Evolutionary conservation across 805 yeast genomes (phyloP).

Genomic region (Candida cerambycidarum): DNA sequence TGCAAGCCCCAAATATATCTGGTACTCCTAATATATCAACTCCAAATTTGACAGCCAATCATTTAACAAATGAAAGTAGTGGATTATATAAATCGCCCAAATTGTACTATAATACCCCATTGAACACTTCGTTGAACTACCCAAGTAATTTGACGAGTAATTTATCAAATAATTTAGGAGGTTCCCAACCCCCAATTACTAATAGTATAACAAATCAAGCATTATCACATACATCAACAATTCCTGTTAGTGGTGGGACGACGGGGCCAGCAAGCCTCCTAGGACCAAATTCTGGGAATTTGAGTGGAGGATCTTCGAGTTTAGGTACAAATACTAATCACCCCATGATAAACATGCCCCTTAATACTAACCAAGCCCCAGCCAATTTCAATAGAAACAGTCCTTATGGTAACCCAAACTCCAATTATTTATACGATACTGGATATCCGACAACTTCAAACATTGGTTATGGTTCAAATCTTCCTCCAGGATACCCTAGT

Average conservation of each 20-base stretch:
- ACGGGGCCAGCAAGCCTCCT: too few relatives aligned
- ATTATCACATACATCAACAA: neutral
- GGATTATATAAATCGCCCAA: conserved; percentile 3
- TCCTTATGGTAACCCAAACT: neutral
- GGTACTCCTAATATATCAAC: neutral
- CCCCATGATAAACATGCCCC: neutral
- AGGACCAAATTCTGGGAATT: neutral
- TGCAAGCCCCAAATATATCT: too few relatives aligned
- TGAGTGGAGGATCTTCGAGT: neutral
- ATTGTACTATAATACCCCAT: neutral
- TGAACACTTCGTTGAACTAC: neutral
- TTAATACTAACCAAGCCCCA: neutral
- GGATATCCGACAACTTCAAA: neutral
- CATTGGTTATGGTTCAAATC: neutral
- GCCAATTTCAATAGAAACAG: neutral
- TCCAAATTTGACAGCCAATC: neutral
- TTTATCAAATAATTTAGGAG: neutral
- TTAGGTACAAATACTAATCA: neutral
- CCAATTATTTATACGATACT: conserved; percentile 2
- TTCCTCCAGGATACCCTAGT: neutral
- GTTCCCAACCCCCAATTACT: neutral
- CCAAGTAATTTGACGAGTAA: neutral
- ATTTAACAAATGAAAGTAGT: neutral
- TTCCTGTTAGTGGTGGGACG: too few relatives aligned
- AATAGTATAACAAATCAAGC: neutral